Evolutionary conservation across 257 asterid species (phyloP).

Genomic region (Solanum megistacrolobum): DNA sequence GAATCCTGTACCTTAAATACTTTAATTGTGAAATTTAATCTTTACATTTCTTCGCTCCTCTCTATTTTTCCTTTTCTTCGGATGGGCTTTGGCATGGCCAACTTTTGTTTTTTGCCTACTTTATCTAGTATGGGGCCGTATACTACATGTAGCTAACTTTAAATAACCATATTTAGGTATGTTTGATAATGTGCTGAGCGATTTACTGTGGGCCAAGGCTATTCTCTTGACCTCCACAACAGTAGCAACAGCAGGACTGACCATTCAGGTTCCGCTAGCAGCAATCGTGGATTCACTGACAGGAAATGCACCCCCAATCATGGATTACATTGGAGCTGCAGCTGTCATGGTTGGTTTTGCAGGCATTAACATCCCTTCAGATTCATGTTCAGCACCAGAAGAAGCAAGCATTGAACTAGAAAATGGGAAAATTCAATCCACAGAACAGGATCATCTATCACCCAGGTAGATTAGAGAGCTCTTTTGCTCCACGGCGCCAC

Average conservation of each 20-base stretch:
- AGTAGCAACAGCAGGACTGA: conserved; percentile 95
- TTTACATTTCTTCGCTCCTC: neutral
- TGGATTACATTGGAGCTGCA: conserved; percentile 70
- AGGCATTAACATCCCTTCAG: conserved; percentile 68
- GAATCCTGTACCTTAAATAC: neutral
- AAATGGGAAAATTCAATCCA: conserved; percentile 16
- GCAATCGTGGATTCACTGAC: conserved; percentile 65
- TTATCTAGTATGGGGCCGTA: neutral
- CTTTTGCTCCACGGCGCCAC: neutral
- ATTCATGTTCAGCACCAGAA: conserved; percentile 24
- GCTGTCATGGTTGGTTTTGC: conserved; percentile 77
- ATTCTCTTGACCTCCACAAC: conserved; percentile 88
- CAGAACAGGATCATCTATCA: conserved; percentile 10
- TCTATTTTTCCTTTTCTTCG: neutral
- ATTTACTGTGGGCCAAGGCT: conserved; percentile 96
- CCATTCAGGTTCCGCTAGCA: conserved; percentile 91
- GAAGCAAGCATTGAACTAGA: conserved; percentile 41
- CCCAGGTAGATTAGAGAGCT: neutral
- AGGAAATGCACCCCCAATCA: conserved; percentile 56
- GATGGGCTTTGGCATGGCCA: neutral
- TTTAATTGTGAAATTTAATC: neutral
- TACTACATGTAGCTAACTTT: neutral
- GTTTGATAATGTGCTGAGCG: conserved; percentile 88
- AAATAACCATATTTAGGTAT: conserved; percentile 39
- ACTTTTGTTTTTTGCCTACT: neutral